Evolutionary conservation across 1,284 basidiomycete species (phyloP).

Genomic region (Pyrrhoderma lamaoense): DNA sequence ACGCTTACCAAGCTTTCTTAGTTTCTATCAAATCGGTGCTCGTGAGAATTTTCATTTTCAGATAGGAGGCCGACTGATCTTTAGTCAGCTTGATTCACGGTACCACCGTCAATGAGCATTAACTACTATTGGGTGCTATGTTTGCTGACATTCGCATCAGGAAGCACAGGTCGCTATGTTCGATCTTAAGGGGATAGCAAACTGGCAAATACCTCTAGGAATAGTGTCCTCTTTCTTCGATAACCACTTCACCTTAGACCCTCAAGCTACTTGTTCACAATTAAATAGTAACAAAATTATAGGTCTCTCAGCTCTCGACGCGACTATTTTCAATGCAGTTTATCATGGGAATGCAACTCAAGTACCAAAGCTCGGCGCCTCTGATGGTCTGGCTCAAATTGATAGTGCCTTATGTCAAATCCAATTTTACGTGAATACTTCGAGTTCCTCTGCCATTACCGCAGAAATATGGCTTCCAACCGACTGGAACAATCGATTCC

Average conservation of each 20-base stretch:
- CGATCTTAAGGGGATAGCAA: too few species aligned
- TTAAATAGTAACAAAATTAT: not conserved
- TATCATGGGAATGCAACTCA: slow-evolving; percentile 3
- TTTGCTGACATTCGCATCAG: too few species aligned
- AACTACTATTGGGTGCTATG: too few species aligned
- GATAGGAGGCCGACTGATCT: too few species aligned
- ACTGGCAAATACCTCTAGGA: too few species aligned
- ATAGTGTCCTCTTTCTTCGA: not conserved
- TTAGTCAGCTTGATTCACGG: too few species aligned
- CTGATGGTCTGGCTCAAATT: not conserved
- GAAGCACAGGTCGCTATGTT: too few species aligned
- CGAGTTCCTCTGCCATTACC: slow-evolving; percentile 8
- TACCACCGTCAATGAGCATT: too few species aligned
- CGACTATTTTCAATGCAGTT: slow-evolving; percentile 9
- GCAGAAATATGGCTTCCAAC: slow-evolving; percentile 17
- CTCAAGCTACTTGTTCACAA: not conserved
- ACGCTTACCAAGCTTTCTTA: too few species aligned
- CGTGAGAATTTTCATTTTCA: too few species aligned
- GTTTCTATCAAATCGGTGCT: too few species aligned
- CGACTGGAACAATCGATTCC: slow-evolving; percentile 12
- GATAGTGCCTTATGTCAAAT: slow-evolving; percentile 14
- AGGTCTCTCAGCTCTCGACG: not conserved
- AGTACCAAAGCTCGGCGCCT: slow-evolving; percentile 6
- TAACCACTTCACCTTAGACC: not conserved
- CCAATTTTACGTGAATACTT: slow-evolving; percentile 14